phyloP scores from a whole-genome alignment of 495 filamentous ascomycete species.

The Xylaria flabelliformis region DNA sequence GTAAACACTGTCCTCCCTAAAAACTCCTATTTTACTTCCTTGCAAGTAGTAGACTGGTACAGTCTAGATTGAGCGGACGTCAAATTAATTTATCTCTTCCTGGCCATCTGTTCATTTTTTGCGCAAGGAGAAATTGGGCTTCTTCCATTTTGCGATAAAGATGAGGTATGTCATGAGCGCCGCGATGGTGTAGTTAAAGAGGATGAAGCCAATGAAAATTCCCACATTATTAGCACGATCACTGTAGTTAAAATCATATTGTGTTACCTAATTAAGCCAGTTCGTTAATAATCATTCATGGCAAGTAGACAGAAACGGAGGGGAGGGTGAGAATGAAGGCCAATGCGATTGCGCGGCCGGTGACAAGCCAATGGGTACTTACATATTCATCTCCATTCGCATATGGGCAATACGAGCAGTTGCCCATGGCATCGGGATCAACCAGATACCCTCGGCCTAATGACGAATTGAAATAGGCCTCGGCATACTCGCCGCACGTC shows the following conservation, averaged over 20 bases:
- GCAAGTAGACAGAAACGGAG: not conserved
- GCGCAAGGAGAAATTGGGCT: not conserved
- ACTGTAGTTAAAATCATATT: conserved; percentile 26
- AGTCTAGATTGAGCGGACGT: not conserved
- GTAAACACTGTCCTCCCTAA: not conserved
- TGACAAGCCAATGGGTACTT: conserved; percentile 3
- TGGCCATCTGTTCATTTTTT: not conserved
- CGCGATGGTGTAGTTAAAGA: conserved; percentile 40
- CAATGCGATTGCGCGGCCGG: not conserved
- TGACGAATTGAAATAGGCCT: conserved; percentile 50
- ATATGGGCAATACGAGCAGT: conserved; percentile 65
- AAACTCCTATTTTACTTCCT: not conserved
- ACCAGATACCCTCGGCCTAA: conserved; percentile 57
- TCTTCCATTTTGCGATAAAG: conserved; percentile 31
- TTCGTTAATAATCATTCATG: not conserved
- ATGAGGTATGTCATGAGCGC: conserved; percentile 37
- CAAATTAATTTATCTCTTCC: not conserved
- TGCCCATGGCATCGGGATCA: conserved; percentile 53
- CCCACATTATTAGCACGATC: conserved; percentile 34
- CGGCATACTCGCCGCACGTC: conserved; percentile 66
- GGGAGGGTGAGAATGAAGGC: not conserved
- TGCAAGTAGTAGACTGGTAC: not conserved
- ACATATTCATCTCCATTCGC: conserved; percentile 31
- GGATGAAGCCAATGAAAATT: conserved; percentile 43
- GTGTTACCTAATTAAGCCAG: not conserved